These are phyloP conservation scores for Tillandsia leiboldiana DNA, from an alignment of 176 grass and related monocot genomes.

Conservation along the genomic window DNA sequence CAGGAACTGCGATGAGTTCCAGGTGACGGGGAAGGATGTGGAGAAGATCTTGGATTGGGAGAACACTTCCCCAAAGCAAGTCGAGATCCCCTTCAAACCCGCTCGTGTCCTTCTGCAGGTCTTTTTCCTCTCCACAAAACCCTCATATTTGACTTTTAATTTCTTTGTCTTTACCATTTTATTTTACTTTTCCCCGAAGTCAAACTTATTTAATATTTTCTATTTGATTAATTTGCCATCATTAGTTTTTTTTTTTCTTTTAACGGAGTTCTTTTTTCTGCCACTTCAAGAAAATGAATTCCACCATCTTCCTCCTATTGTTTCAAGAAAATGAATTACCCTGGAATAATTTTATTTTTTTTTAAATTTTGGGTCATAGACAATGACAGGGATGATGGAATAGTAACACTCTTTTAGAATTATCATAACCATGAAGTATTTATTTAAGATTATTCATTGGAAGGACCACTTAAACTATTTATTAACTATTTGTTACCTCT, in stretches of 20 bases:
- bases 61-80: slow-evolving; percentile 74
- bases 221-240: not conserved
- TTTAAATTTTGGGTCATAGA: no score
- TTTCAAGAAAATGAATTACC: not conserved
- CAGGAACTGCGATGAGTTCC: slow-evolving; percentile 92
- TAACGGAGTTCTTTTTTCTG: not conserved
- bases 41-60: slow-evolving; percentile 96
- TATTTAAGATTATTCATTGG: no score
- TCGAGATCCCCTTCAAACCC: slow-evolving; percentile 93
- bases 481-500: no score
- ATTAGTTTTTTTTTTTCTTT: no score
- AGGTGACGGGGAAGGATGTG: slow-evolving; percentile 83
- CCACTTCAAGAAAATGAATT: slow-evolving; percentile 30
- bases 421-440: no score
- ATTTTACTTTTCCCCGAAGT: not conserved
- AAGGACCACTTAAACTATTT: no score
- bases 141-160: not conserved
- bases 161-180: not conserved
- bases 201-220: not conserved
- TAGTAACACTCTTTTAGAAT: no score
- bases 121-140: not conserved
- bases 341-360: no score
- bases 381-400: no score
- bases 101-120: slow-evolving; percentile 96
- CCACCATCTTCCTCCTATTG: slow-evolving; percentile 7